Percentiles rank a stretch among this genome's conserved stretches.
These are phyloP conservation scores for Acer negundo DNA, from an alignment of 345 rosid species.

Conservation along the genomic window DNA sequence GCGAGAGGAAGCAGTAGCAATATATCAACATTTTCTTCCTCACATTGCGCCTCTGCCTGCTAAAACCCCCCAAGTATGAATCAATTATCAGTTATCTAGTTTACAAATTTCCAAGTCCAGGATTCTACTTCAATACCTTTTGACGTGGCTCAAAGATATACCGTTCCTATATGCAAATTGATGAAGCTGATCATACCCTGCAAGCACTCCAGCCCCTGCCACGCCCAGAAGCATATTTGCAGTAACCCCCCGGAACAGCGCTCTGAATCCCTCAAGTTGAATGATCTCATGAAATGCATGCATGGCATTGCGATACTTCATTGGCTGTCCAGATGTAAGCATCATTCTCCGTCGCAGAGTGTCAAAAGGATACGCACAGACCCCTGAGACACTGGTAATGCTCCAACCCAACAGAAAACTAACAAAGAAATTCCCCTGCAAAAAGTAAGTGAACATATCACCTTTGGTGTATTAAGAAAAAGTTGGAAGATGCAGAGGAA, in stretches of 20 bases:
- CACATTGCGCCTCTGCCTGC: not conserved
- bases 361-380: conserved; percentile 93
- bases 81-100: not conserved
- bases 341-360: conserved; percentile 90
- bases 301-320: conserved; percentile 55
- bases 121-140: conserved; percentile 37
- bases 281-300: conserved; percentile 75
- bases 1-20: not conserved
- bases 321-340: conserved; percentile 86
- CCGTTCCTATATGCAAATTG: conserved; percentile 54
- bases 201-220: conserved; percentile 95
- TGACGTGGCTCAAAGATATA: conserved; percentile 34
- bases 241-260: conserved; percentile 74
- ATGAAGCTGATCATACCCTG: conserved; percentile 90
- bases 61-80: not conserved
- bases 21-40: conserved; percentile 8
- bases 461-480: not conserved
- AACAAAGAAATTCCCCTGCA: conserved; percentile 84
- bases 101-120: not conserved
- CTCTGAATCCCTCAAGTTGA: conserved; percentile 63
- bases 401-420: conserved; percentile 96
- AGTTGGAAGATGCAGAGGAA: not conserved
- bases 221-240: conserved; percentile 96
- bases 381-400: conserved; percentile 77
- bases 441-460: conserved; percentile 13